Conservation (phyloP, 192 early-diverging fungal species). For the Dimargaris xerosporica region DNA sequence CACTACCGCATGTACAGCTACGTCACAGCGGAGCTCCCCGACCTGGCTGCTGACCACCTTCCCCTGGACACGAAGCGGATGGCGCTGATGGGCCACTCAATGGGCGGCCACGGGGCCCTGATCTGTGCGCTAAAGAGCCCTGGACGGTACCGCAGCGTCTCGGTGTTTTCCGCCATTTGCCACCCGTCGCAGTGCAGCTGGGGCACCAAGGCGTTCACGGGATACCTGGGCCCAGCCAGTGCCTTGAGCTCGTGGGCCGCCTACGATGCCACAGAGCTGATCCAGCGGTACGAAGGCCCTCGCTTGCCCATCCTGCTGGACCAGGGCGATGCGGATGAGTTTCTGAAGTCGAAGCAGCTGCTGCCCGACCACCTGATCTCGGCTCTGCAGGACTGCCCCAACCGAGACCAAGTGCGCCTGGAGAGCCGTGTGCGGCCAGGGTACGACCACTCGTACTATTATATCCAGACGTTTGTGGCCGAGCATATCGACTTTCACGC, state of each 20-base stretch:
- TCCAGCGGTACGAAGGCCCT: conserved; percentile 30
- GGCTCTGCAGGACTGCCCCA: conserved; percentile 19
- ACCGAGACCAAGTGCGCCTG: conserved; percentile 30
- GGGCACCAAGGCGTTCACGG: conserved; percentile 67
- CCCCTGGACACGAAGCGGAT: conserved; percentile 43
- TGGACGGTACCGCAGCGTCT: conserved; percentile 48
- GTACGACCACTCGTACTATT: conserved; percentile 82
- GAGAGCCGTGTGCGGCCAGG: conserved; percentile 52
- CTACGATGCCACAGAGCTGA: conserved; percentile 63
- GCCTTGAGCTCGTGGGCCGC: conserved; percentile 39
- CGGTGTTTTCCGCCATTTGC: conserved; percentile 73
- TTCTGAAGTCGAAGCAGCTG: conserved; percentile 47
- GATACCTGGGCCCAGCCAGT: conserved; percentile 45
- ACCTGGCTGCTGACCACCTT: conserved; percentile 35
- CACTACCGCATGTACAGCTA: conserved; percentile 79
- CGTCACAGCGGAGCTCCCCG: conserved; percentile 53
- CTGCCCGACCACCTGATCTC: conserved; percentile 39
- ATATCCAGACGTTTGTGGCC: conserved; percentile 60
- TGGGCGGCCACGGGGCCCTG: conserved; percentile 87
- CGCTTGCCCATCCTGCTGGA: conserved; percentile 24
- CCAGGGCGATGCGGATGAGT: conserved; percentile 58
- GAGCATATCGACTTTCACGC: conserved; percentile 68
- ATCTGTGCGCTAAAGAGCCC: conserved; percentile 57
- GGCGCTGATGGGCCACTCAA: conserved; percentile 55
- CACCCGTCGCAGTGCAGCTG: conserved; percentile 53